Evolutionary conservation across 176 grass and related monocot species (phyloP), one percentile per base, ranked within the genome.

Genomic region (Musa beccarii): DNA sequence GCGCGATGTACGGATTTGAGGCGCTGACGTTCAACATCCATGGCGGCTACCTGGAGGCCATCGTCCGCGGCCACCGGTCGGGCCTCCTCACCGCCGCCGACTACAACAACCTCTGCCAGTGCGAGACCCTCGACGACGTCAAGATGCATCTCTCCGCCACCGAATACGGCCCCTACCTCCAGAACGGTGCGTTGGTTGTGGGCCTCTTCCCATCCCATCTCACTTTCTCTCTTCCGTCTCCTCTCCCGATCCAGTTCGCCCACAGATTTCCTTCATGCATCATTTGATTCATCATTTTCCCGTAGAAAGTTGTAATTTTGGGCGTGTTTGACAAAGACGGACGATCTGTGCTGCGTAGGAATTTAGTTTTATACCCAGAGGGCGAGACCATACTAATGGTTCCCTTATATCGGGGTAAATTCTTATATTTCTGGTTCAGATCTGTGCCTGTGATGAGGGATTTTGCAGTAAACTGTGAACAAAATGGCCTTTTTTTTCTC

Each of bases 101-200:
- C 82, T 99, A 92, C 86, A 99, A 94, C 83, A 99, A 99, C 57
- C 86, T 99, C 68, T 99, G 91, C 86, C 95, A 92, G 88, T 99
- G 95, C 86, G 95, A 99, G 79, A 91, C 76, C 79, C 88, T 99
- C 55, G 95, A 99, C 57, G 95, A 99, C 85, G 66, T 99, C 79
- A 99, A 94, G 95, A 99, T 94, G 91, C 91, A 94, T 73, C 90
- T 99, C 80, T 81, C 95, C 57, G 91, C 95, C 79, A 99, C 95
- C 22, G 95, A 99, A 59, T 99, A 99, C 79, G 91, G 86, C 9
- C 81, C 88, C 53, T 99, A 89, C 81, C 86, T 99, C 59, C 95
- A 99, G 79, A 94, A 99, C 66, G 95, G 95, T 99, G 81, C 75
- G 84, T 57, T 57, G 7, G 17, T 17, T 34, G 57, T 19, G 12